Evolutionary conservation across 768 basidiomycete species (phyloP).

Genomic region (Lactifluus subvellereus): DNA sequence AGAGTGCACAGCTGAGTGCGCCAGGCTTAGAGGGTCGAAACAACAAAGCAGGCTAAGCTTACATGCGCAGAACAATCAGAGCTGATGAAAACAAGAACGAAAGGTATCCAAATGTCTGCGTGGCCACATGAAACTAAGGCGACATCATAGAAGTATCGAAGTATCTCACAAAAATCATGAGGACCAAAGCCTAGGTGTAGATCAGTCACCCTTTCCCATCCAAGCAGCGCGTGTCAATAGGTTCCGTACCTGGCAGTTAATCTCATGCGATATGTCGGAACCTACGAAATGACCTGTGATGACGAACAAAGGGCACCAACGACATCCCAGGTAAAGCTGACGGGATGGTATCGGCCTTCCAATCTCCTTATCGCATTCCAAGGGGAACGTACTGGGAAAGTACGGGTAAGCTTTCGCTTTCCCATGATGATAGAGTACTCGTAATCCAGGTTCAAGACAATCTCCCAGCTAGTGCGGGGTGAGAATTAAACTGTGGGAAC

Average conservation of each 20-base stretch:
- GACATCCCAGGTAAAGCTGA: background rate
- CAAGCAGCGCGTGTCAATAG: background rate
- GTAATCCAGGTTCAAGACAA: conserved; percentile 6
- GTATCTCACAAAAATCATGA: background rate
- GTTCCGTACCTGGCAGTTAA: background rate
- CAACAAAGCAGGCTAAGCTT: background rate
- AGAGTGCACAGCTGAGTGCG: background rate
- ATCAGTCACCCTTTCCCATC: background rate
- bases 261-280: background rate
- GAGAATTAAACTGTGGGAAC: background rate
- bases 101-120: conserved; percentile 6
- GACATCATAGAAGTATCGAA: background rate
- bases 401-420: conserved; percentile 10
- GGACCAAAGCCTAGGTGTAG: background rate
- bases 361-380: background rate
- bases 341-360: background rate
- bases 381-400: conserved; percentile 9
- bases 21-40: background rate
- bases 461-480: conserved; percentile 12
- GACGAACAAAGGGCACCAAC: background rate
- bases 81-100: conserved; percentile 6
- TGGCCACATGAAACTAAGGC: background rate
- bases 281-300: background rate
- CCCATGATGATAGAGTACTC: conserved; percentile 5
- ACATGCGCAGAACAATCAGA: conserved; percentile 9